Evolutionary conservation across 2,329 filamentous ascomycete species (phyloP).

Genomic region (Aspergillus luchuensis): DNA sequence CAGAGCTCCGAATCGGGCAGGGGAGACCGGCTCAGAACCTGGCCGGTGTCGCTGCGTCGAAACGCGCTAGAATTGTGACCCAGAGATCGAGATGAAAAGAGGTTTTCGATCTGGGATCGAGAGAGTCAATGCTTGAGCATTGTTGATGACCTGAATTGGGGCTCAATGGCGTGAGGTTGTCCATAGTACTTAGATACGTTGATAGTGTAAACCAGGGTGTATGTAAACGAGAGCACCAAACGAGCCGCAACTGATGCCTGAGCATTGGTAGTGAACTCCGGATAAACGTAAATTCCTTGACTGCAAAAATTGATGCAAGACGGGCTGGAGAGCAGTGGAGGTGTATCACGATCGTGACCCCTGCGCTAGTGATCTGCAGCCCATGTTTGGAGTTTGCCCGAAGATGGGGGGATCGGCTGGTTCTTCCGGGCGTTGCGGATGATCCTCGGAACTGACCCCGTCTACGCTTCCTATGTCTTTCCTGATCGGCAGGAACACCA

Average conservation of each 20-base stretch:
- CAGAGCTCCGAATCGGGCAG: background rate
- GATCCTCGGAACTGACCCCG: background rate
- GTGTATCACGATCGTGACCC: slow-evolving; percentile 1
- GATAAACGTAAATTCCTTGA: background rate
- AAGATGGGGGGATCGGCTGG: slow-evolving; percentile 3
- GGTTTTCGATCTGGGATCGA: background rate
- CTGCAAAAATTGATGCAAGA: background rate
- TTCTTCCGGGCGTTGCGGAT: slow-evolving; percentile 1
- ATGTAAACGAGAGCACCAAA: background rate
- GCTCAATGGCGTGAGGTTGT: too few species aligned
- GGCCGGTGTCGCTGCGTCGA: background rate
- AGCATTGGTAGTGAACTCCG: background rate
- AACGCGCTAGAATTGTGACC: background rate
- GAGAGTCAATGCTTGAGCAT: background rate
- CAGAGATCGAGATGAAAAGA: background rate
- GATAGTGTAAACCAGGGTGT: background rate
- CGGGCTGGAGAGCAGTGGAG: background rate
- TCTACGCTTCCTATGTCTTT: background rate
- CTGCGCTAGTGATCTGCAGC: background rate
- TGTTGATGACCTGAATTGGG: background rate
- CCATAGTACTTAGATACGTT: too few species aligned
- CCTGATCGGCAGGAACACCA: background rate
- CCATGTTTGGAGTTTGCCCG: background rate
- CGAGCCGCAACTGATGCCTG: background rate
- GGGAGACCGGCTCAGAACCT: background rate